phyloP scores from a whole-genome alignment of 768 basidiomycete genomes.

The Chlorophyllum brunneum region DNA sequence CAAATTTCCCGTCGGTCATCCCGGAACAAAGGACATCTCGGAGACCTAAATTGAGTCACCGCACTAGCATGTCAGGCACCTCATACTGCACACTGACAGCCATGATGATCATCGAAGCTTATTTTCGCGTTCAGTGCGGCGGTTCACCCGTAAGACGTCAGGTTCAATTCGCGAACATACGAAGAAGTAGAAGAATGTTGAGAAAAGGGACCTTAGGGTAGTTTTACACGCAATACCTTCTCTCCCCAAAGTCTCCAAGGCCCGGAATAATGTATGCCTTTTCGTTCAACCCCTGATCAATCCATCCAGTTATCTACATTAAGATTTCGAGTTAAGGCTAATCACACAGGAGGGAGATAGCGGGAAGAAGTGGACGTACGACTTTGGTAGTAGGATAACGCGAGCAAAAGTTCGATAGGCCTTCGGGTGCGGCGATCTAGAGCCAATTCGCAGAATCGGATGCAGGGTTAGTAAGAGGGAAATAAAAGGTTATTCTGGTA shows the following conservation, averaged over 20 bases:
- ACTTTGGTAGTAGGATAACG: constrained; percentile 75
- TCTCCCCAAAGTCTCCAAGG: constrained; percentile 95
- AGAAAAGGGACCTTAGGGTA: not conserved
- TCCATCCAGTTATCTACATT: constrained; percentile 87
- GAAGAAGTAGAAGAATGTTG: not conserved
- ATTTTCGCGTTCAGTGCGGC: too few species aligned
- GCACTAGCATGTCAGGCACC: not conserved
- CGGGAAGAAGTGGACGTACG: constrained; percentile 39
- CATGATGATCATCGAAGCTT: too few species aligned
- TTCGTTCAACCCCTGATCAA: constrained; percentile 88
- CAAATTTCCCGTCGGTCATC: not conserved
- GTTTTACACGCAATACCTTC: constrained; percentile 50
- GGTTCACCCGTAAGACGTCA: too few species aligned
- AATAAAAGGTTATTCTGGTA: too few species aligned
- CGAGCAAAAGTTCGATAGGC: constrained; percentile 74
- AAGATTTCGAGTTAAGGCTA: not conserved
- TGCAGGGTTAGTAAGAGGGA: too few species aligned
- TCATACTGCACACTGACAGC: too few species aligned
- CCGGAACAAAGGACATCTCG: constrained; percentile 5
- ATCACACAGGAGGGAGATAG: not conserved
- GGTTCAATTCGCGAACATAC: too few species aligned
- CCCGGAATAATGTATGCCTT: constrained; percentile 91
- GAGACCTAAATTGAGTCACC: not conserved
- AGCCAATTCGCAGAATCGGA: too few species aligned
- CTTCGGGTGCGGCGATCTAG: constrained; percentile 88